A percentile compares a stretch with the other conserved stretches of the same genome.
Evolutionary conservation across 163 green algal genomes (phyloP).

Genomic region (Chlorella variabilis): DNA sequence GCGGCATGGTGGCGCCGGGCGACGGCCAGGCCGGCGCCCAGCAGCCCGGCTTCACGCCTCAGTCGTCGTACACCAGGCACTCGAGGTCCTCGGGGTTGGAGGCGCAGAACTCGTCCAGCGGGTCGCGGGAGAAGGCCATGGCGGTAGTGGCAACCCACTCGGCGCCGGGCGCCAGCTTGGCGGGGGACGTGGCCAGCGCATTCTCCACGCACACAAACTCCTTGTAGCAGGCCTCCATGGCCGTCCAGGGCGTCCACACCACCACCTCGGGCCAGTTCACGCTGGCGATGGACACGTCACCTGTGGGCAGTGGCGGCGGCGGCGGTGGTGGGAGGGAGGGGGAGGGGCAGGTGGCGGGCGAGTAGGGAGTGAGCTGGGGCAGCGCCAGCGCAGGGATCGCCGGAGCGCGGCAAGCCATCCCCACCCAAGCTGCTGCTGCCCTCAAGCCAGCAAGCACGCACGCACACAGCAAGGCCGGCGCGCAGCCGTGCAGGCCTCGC

Average conservation of each 20-base stretch:
- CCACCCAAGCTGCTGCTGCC: too few relatives aligned
- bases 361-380: neutral
- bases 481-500: neutral
- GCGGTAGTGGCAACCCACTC: conserved; percentile 24
- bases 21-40: too few relatives aligned
- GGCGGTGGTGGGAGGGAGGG: neutral
- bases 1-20: too few relatives aligned
- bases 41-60: too few relatives aligned
- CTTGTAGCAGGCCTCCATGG: conserved; percentile 39
- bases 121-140: conserved; percentile 23
- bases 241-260: conserved; percentile 59
- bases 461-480: too few relatives aligned
- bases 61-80: conserved; percentile 25
- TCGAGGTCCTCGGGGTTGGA: conserved; percentile 21
- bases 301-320: conserved; percentile 63
- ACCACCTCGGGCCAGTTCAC: conserved; percentile 77
- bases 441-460: neutral
- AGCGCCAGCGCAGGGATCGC: neutral
- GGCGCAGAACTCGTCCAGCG: conserved; percentile 20
- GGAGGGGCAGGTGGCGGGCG: neutral
- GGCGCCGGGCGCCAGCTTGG: conserved; percentile 32
- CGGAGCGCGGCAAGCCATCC: too few relatives aligned
- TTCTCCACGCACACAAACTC: conserved; percentile 94
- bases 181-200: conserved; percentile 48
- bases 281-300: conserved; percentile 71